Evolutionary conservation across 1,284 basidiomycete genomes (phyloP).

Genomic region (Clitocybe nebularis): DNA sequence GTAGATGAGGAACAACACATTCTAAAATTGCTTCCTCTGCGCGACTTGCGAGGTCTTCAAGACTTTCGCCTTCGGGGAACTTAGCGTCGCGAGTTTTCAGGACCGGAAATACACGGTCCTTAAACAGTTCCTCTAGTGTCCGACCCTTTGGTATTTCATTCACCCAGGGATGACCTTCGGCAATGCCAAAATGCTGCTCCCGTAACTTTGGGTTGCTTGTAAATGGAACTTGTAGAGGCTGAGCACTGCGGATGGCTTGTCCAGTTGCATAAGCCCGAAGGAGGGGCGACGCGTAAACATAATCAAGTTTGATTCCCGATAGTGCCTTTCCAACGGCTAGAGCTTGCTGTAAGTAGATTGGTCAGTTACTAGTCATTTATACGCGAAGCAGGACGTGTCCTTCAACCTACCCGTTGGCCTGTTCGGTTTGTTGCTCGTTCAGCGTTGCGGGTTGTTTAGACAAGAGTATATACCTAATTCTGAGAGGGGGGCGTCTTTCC

Average conservation of each 20-base stretch:
- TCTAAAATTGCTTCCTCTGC: conserved; percentile 52
- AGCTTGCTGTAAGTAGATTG: conserved; percentile 67
- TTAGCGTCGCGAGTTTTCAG: conserved; percentile 44
- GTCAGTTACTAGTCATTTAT: neutral
- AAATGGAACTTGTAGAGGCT: conserved; percentile 49
- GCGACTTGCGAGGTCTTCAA: conserved; percentile 58
- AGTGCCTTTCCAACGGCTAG: conserved; percentile 64
- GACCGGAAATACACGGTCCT: conserved; percentile 46
- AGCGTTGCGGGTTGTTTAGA: neutral
- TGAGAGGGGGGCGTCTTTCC: conserved; percentile 75
- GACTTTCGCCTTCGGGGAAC: conserved; percentile 68
- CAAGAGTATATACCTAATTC: conserved; percentile 53
- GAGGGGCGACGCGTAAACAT: conserved; percentile 74
- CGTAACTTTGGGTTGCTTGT: conserved; percentile 47
- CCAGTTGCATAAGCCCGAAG: conserved; percentile 70
- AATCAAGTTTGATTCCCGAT: conserved; percentile 47
- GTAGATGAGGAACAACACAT: conserved; percentile 57
- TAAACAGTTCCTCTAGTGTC: conserved; percentile 40
- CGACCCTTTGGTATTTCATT: conserved; percentile 26
- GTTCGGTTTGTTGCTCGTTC: conserved; percentile 2
- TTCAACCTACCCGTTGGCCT: conserved; percentile 29
- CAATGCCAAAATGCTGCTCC: conserved; percentile 66
- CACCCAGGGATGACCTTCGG: conserved; percentile 59
- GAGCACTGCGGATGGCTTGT: conserved; percentile 49
- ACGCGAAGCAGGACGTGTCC: neutral